Percentiles rank a stretch among this genome's conserved stretches.
phyloP scores from a whole-genome alignment of 129 eudicot genomes.

The Apium graveolens region DNA sequence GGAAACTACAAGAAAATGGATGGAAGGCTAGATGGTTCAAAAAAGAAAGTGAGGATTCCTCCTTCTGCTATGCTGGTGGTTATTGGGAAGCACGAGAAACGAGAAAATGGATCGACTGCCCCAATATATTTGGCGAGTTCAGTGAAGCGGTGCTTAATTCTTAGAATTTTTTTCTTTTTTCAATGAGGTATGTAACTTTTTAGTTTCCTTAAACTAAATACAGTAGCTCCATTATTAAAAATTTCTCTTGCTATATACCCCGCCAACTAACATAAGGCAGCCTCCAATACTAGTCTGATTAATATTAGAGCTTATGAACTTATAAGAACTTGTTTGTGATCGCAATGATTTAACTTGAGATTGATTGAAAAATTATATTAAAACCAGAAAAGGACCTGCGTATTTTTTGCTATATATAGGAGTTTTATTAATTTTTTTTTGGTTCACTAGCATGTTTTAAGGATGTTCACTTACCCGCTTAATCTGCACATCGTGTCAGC shows the following conservation, averaged over 20 bases:
- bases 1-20: conserved; percentile 81
- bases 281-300: neutral
- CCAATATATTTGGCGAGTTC: conserved; percentile 64
- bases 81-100: conserved; percentile 79
- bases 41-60: conserved; percentile 51
- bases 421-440: neutral
- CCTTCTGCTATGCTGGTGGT: conserved; percentile 65
- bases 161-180: conserved; percentile 29
- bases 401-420: neutral
- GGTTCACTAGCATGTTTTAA: neutral
- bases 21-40: conserved; percentile 86
- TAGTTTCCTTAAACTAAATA: neutral
- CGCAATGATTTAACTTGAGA: neutral
- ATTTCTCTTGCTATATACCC: neutral
- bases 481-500: neutral
- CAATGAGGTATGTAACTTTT: conserved; percentile 22
- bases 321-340: neutral
- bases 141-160: conserved; percentile 32
- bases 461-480: neutral
- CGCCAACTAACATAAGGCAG: neutral
- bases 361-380: neutral
- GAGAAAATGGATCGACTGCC: conserved; percentile 61
- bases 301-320: neutral
- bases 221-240: too few species aligned
- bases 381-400: neutral